Evolutionary conservation across 1,284 basidiomycete genomes (phyloP).

Genomic region (Tilletia walkeri): DNA sequence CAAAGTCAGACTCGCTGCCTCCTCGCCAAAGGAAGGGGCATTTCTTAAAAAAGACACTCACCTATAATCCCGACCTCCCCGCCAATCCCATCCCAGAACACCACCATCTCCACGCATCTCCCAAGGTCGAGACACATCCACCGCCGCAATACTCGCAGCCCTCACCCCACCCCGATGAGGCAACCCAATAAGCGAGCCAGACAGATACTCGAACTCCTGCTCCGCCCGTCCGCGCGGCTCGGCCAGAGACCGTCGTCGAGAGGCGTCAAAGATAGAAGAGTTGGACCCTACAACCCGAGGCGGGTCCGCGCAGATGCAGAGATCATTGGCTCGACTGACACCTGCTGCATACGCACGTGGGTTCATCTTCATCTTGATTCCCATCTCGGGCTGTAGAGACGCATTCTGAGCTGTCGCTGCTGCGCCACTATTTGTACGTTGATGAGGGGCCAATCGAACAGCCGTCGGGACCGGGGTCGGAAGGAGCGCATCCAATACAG

Average conservation of each 20-base stretch:
- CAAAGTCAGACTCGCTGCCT: background rate
- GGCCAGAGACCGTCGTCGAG: background rate
- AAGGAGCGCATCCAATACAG: background rate
- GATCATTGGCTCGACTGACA: background rate
- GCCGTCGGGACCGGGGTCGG: background rate
- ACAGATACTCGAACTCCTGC: conserved; percentile 8
- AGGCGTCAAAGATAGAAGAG: background rate
- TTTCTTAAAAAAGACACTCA: background rate
- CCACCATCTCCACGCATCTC: conserved; percentile 13
- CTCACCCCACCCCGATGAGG: conserved; percentile 9
- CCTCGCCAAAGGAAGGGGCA: background rate
- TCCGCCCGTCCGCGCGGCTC: background rate
- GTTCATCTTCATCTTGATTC: conserved; percentile 1
- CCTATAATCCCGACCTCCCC: background rate
- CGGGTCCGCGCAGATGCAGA: conserved; percentile 11
- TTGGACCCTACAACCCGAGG: background rate
- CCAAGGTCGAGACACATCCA: conserved; percentile 3
- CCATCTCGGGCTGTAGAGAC: background rate
- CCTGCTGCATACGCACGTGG: background rate
- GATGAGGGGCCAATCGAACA: background rate
- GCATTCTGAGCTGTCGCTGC: background rate
- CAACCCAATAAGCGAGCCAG: background rate
- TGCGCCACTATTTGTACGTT: no score
- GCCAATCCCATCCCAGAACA: conserved; percentile 10
- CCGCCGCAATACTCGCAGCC: conserved; percentile 6